phyloP scores from a whole-genome alignment of 805 yeast species.

The Myxozyma neotropica region DNA sequence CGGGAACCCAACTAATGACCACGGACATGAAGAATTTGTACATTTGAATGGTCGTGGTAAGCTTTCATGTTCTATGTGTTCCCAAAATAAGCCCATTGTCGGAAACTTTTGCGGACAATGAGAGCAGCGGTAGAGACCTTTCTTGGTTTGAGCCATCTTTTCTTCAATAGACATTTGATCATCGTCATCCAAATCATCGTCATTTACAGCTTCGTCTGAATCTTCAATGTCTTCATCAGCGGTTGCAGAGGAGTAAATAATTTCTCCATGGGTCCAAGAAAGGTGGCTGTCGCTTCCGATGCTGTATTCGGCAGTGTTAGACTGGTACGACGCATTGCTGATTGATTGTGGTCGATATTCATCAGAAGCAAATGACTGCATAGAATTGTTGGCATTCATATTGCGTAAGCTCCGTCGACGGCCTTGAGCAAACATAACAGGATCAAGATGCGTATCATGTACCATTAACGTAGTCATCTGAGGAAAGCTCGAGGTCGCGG shows the following conservation, averaged over 20 bases:
- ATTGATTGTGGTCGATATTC: background rate
- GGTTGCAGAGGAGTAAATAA: background rate
- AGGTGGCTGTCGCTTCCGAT: background rate
- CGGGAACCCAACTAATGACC: constrained; percentile 49
- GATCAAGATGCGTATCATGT: background rate
- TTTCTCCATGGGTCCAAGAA: background rate
- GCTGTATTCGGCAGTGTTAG: background rate
- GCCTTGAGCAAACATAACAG: background rate
- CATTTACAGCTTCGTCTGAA: background rate
- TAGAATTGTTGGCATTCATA: background rate
- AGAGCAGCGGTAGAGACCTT: constrained; percentile 46
- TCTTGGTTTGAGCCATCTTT: constrained; percentile 39
- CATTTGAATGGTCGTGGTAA: constrained; percentile 45
- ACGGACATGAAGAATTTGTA: constrained; percentile 45
- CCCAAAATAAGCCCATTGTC: constrained; percentile 40
- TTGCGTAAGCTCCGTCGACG: constrained; percentile 10
- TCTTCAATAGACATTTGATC: constrained; percentile 1
- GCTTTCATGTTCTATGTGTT: constrained; percentile 44
- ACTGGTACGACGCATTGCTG: background rate
- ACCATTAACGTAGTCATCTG: background rate
- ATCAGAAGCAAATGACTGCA: background rate
- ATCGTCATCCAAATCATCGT: constrained; percentile 11
- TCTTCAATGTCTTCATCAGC: background rate
- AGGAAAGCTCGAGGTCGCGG: background rate
- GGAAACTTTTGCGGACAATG: constrained; percentile 45